Percentiles rank a stretch among this genome's conserved stretches.
phyloP scores from a whole-genome alignment of 2,329 filamentous ascomycete species.

The Taxawa tesnikishii region DNA sequence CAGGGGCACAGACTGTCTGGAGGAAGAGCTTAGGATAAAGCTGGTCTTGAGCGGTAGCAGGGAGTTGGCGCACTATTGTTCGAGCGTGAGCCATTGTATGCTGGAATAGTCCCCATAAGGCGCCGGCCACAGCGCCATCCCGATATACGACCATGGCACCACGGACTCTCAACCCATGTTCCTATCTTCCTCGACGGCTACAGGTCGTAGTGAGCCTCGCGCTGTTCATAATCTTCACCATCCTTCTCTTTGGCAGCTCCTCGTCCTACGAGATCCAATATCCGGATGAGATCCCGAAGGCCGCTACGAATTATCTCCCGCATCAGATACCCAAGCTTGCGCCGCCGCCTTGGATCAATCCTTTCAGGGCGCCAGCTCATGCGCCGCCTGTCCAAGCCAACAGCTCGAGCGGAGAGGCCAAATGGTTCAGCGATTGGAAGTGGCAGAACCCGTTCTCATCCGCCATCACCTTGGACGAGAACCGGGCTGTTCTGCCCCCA shows the following conservation, averaged over 20 bases:
- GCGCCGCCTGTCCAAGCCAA: constrained; percentile 63
- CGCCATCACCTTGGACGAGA: constrained; percentile 65
- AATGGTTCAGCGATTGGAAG: constrained; percentile 81
- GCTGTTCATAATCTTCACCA: constrained; percentile 23
- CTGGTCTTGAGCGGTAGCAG: no score
- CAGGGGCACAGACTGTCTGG: no score
- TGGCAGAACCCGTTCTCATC: constrained; percentile 88
- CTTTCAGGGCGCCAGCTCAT: constrained; percentile 59
- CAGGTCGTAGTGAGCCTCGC: constrained; percentile 30
- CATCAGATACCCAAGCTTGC: constrained; percentile 19
- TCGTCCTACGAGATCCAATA: constrained; percentile 18
- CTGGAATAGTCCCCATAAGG: background rate
- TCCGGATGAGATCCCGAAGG: constrained; percentile 23
- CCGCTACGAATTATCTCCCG: constrained; percentile 22
- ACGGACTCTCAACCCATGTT: constrained; percentile 18
- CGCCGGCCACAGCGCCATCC: background rate
- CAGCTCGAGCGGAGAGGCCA: constrained; percentile 64
- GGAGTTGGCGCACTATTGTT: no score
- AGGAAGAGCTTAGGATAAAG: no score
- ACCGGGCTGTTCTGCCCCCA: constrained; percentile 70
- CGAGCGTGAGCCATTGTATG: no score
- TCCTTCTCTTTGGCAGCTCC: constrained; percentile 21
- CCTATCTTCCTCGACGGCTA: constrained; percentile 32
- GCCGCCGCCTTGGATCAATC: constrained; percentile 34
- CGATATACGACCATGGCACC: constrained; percentile 4